phyloP scores from a whole-genome alignment of 305 asterid species.

The Fraxinus velutina region DNA sequence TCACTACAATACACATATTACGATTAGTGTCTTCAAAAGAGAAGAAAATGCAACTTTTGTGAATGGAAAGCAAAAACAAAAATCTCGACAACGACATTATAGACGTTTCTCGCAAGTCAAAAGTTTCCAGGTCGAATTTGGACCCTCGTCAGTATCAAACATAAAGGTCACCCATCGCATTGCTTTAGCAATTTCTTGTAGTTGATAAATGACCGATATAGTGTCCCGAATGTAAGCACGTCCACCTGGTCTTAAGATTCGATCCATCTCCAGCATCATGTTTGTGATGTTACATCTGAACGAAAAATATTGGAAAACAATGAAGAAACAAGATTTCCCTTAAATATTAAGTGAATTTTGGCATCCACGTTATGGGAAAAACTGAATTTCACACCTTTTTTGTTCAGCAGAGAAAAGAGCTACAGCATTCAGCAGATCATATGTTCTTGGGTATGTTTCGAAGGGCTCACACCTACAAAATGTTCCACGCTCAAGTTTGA shows the following conservation, averaged over 20 bases:
- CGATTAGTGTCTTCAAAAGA: neutral
- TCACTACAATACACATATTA: neutral
- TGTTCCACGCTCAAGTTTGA: neutral
- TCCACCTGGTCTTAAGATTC: constrained; percentile 58
- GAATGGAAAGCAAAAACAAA: neutral
- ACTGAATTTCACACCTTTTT: constrained; percentile 33
- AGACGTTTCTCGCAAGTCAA: constrained; percentile 53
- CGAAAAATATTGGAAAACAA: neutral
- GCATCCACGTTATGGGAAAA: neutral
- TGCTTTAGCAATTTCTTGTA: constrained; percentile 43
- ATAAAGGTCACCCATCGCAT: constrained; percentile 57
- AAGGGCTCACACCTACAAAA: constrained; percentile 61
- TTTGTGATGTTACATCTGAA: constrained; percentile 46
- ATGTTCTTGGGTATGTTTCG: constrained; percentile 62
- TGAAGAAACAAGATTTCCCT: neutral
- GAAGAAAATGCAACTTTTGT: neutral
- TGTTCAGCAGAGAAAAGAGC: constrained; percentile 54
- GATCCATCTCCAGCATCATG: constrained; percentile 64
- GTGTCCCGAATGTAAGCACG: constrained; percentile 52
- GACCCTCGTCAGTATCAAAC: constrained; percentile 59
- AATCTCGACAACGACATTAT: constrained; percentile 18
- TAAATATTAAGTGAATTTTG: neutral
- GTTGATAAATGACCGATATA: constrained; percentile 34
- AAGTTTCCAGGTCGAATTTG: constrained; percentile 61
- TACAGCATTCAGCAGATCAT: constrained; percentile 52